Evolutionary conservation across 345 rosid species (phyloP).

Genomic region (Toxicodendron radicans): DNA sequence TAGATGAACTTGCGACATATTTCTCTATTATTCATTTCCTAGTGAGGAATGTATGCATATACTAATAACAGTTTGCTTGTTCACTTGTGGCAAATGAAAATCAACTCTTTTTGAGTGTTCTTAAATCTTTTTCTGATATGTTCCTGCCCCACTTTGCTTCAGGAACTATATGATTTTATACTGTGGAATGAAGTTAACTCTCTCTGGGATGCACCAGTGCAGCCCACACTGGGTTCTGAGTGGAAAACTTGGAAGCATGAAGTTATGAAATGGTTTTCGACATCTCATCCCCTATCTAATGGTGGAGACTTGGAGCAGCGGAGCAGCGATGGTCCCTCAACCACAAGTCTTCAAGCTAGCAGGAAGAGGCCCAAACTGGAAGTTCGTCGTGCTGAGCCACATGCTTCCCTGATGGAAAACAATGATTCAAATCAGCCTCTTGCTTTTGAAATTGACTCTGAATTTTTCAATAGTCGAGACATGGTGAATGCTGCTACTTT

Average conservation of each 20-base stretch:
- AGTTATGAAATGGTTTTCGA: constrained; percentile 75
- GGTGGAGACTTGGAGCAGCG: constrained; percentile 46
- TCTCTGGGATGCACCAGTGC: constrained; percentile 60
- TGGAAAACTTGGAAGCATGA: constrained; percentile 99
- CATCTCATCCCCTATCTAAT: constrained; percentile 43
- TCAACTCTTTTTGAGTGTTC: background rate
- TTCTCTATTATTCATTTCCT: background rate
- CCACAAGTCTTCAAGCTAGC: constrained; percentile 49
- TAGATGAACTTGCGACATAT: constrained; percentile 9
- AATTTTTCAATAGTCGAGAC: constrained; percentile 51
- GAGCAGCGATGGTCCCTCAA: constrained; percentile 40
- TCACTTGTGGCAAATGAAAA: background rate
- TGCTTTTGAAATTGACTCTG: constrained; percentile 56
- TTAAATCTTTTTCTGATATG: constrained; percentile 14
- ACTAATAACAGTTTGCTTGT: background rate
- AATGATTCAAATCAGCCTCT: constrained; percentile 40
- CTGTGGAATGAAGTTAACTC: constrained; percentile 82
- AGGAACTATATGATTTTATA: constrained; percentile 81
- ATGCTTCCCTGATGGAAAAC: constrained; percentile 53
- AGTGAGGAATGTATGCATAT: constrained; percentile 1
- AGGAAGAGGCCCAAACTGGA: constrained; percentile 93
- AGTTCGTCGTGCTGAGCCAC: constrained; percentile 86
- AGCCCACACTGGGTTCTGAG: constrained; percentile 70
- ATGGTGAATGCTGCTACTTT: constrained; percentile 31
- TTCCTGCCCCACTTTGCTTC: constrained; percentile 22